Evolutionary conservation across 148 eudicot genomes (phyloP).

Genomic region (Dianthus caryophyllus): DNA sequence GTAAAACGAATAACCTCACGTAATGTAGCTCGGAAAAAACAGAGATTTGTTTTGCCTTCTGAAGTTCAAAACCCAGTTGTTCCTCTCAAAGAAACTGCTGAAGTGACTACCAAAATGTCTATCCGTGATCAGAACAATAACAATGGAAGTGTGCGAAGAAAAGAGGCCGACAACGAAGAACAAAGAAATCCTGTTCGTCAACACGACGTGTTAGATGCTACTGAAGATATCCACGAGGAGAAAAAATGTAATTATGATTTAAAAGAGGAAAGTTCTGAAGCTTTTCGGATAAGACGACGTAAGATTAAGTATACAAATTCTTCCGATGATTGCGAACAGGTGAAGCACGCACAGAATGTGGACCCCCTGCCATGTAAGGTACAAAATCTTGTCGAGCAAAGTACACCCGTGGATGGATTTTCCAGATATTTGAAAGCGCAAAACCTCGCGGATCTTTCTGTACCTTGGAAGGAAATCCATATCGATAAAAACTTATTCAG

Average conservation of each 20-base stretch:
- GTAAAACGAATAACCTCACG: constrained; percentile 1
- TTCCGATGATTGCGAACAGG: background rate
- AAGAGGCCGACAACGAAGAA: background rate
- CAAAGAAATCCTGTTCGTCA: background rate
- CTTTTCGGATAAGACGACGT: background rate
- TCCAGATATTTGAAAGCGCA: background rate
- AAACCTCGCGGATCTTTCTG: background rate
- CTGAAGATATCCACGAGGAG: background rate
- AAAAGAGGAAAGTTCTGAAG: background rate
- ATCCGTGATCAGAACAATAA: background rate
- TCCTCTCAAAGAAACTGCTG: background rate
- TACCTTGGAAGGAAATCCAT: background rate
- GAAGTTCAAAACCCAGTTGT: background rate
- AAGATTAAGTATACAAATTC: constrained; percentile 4
- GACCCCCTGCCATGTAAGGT: background rate
- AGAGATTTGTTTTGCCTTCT: background rate
- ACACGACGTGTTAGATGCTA: constrained; percentile 5
- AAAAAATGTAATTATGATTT: background rate
- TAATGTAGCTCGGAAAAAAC: constrained; percentile 4
- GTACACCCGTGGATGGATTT: background rate
- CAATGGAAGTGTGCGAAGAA: background rate
- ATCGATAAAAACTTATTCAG: background rate
- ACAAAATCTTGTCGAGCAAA: background rate
- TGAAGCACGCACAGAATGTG: constrained; percentile 5
- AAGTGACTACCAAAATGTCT: background rate